A percentile compares a stretch with the other conserved stretches of the same genome.
Evolutionary conservation across 2,329 filamentous ascomycete genomes (phyloP).

Genomic region (Fusarium armeniacum): DNA sequence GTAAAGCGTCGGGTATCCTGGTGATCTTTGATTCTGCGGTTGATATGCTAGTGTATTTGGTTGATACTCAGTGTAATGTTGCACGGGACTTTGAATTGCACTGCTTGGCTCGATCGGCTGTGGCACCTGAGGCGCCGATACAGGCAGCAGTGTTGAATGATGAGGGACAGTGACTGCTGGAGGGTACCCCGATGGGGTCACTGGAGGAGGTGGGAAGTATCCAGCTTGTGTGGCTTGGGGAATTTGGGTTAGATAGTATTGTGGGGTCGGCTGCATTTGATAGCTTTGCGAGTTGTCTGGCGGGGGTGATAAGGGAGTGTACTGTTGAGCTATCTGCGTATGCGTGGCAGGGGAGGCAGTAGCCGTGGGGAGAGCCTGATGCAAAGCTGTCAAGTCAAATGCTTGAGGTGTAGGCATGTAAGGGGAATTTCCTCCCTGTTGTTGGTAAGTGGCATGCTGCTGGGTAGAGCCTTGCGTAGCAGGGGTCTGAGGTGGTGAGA

Average conservation of each 20-base stretch:
- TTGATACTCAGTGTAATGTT: neutral
- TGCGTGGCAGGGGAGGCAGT: neutral
- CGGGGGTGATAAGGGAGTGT: neutral
- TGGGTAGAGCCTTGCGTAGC: neutral
- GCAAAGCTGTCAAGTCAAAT: slow-evolving; percentile 34
- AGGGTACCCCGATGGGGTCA: neutral
- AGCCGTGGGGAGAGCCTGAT: slow-evolving; percentile 28
- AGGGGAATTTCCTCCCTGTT: neutral
- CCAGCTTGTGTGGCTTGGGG: slow-evolving; percentile 4
- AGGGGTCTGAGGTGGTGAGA: slow-evolving; percentile 25
- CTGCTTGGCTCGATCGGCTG: no score
- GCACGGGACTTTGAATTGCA: neutral
- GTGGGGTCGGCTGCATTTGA: neutral
- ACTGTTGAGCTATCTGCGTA: neutral
- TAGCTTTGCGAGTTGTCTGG: neutral
- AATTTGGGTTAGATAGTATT: neutral
- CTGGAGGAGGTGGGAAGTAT: slow-evolving; percentile 6
- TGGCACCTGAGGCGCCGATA: neutral
- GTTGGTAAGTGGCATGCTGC: neutral
- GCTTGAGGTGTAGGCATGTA: slow-evolving; percentile 12
- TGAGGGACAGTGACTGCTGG: neutral
- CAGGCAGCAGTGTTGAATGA: neutral
- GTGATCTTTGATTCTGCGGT: slow-evolving; percentile 4
- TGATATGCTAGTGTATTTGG: neutral
- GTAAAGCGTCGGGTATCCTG: neutral